phyloP scores from a whole-genome alignment of 441 rosid species.

The Bruguiera hainesii region DNA sequence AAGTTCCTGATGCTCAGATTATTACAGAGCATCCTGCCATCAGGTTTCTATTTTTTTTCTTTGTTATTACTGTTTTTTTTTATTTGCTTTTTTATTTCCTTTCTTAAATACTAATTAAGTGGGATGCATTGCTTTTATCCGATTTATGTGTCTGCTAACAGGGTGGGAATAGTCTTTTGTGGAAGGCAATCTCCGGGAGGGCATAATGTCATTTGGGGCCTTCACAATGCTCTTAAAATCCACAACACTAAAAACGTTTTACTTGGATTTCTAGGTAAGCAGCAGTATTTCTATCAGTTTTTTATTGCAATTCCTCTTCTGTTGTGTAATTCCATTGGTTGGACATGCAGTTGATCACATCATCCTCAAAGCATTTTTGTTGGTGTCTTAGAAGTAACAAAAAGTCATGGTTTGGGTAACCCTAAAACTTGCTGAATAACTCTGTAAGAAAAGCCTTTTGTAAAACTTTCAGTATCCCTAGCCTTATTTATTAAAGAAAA shows the following conservation, averaged over 20 bases:
- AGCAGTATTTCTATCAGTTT: neutral
- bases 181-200: slow-evolving; percentile 99
- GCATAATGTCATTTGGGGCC: slow-evolving; percentile 97
- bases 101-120: neutral
- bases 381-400: too few species aligned
- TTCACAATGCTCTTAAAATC: slow-evolving; percentile 65
- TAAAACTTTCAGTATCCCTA: too few species aligned
- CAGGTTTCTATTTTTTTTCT: slow-evolving; percentile 35
- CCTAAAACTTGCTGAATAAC: too few species aligned
- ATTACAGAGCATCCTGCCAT: slow-evolving; percentile 76
- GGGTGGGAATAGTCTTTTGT: slow-evolving; percentile 91
- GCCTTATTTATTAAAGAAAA: too few species aligned
- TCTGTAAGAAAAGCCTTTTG: too few species aligned
- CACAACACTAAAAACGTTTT: slow-evolving; percentile 71
- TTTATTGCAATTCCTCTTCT: neutral
- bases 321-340: neutral
- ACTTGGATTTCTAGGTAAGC: slow-evolving; percentile 82
- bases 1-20: slow-evolving; percentile 89
- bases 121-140: neutral
- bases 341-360: too few species aligned
- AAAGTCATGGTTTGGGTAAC: too few species aligned
- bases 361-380: too few species aligned
- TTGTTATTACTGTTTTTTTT: neutral
- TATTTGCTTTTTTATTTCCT: neutral
- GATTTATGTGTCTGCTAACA: slow-evolving; percentile 22